Evolutionary conservation across 305 asterid species (phyloP), one percentile per base, ranked within the genome.

Genomic region (Rubia peregrina): DNA sequence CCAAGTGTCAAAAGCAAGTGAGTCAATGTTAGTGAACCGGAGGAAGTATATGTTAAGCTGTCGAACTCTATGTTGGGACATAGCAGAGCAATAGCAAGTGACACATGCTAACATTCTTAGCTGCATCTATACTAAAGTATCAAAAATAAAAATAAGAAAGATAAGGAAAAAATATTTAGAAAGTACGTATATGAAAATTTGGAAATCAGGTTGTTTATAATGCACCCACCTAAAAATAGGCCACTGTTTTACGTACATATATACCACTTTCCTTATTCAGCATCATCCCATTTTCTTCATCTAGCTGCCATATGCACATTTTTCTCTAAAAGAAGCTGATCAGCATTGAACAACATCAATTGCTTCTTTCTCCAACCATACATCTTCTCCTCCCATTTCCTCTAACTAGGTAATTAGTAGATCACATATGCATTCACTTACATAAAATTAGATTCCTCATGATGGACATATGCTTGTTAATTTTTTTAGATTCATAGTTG

Each of bases 281-380:
- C 74, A 82, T 66, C 80, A 76, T 83, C 78, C 83, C 82, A 80
- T 71, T 83, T 82, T 75, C 86, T 83, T 81, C 82, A 82, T 65
- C 79, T 71, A 72, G 70, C 75, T 1, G 9, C 64, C 33, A 71
- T 71, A 74, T 71, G 61, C 71, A 78, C 74, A 81, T 78, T 80
- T 36, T 80, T 17, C 59, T 51, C 57, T 71, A 1, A 63, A 68
- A 65, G 60, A 49, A 44, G 30, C 36, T 57, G 62, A 33, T 33
- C 38, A 7, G 62, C 49, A 73, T 78, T 68, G 68, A 80, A 75
- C 59, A 72, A 74, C 68, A 62, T 69, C 76, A 70, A 16, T 24
- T 65, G 33, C 30, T 67, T 61, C 74, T 67, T 69, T 24, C 61
- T 68, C 44, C 73, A 61, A 68, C 72, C 16, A 8, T 51, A 51